These are phyloP conservation scores for Fusarium napiforme DNA, from an alignment of 2,329 filamentous ascomycete genomes.

Conservation along the genomic window DNA sequence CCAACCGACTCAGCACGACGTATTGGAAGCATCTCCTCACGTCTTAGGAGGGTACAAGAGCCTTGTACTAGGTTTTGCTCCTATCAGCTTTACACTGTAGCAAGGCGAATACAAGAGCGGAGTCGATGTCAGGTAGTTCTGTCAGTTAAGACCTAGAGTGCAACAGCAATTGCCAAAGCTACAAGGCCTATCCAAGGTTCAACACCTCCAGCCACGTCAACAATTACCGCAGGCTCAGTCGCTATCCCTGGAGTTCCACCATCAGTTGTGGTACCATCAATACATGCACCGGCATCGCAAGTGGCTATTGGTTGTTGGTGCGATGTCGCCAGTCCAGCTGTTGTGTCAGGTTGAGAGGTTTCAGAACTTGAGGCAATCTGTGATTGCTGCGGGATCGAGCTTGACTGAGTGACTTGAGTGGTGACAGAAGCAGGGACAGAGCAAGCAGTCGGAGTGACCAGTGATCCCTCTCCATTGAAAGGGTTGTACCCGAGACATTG, in stretches of 20 bases:
- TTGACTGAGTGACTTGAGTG: neutral
- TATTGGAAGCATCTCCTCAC: neutral
- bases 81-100: neutral
- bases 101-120: neutral
- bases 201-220: neutral
- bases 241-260: neutral
- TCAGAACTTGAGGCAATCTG: neutral
- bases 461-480: neutral
- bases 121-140: neutral
- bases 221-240: neutral
- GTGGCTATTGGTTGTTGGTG: neutral
- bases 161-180: neutral
- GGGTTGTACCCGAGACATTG: conserved; percentile 13
- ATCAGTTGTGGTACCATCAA: neutral
- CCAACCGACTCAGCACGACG: neutral
- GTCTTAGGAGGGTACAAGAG: neutral
- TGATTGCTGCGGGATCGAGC: neutral
- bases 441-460: conserved; percentile 8
- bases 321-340: neutral
- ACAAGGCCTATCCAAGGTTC: neutral
- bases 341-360: neutral
- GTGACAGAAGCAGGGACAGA: neutral
- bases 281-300: neutral
- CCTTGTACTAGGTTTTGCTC: neutral
- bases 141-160: neutral